Evolutionary conservation across 192 early-diverging fungal genomes (phyloP).

Genomic region (Coemansia biformis): DNA sequence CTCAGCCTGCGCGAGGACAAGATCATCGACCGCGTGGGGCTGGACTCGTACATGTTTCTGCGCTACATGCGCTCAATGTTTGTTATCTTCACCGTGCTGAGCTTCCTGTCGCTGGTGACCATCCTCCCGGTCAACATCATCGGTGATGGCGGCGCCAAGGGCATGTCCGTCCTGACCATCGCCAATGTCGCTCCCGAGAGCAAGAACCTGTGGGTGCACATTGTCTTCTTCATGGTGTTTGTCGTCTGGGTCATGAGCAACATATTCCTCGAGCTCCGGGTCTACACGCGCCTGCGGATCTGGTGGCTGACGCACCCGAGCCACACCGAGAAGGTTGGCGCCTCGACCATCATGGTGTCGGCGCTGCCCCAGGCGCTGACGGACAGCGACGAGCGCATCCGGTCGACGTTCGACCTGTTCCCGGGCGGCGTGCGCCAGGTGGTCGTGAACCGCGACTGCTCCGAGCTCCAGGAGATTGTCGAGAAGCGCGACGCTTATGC

Average conservation of each 20-base stretch:
- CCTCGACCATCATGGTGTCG: constrained; percentile 70
- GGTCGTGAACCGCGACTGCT: constrained; percentile 64
- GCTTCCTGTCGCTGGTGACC: constrained; percentile 58
- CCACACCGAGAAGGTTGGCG: constrained; percentile 52
- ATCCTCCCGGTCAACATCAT: constrained; percentile 71
- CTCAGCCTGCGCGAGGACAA: constrained; percentile 54
- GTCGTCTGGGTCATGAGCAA: constrained; percentile 46
- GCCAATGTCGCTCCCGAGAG: constrained; percentile 58
- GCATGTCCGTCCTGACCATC: constrained; percentile 60
- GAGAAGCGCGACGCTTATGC: constrained; percentile 55
- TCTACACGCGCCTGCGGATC: constrained; percentile 64
- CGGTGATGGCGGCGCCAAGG: constrained; percentile 24
- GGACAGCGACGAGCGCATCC: constrained; percentile 50
- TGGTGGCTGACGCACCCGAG: constrained; percentile 56
- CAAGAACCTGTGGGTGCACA: constrained; percentile 68
- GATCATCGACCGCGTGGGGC: constrained; percentile 56
- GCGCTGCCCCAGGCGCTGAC: constrained; percentile 63
- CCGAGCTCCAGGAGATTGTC: constrained; percentile 53
- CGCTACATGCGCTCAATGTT: constrained; percentile 67
- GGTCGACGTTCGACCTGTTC: constrained; percentile 57
- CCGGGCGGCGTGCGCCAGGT: constrained; percentile 70
- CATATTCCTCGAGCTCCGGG: constrained; percentile 62
- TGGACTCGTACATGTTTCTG: constrained; percentile 79
- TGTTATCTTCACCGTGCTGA: constrained; percentile 62
- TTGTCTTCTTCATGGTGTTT: constrained; percentile 54